These are phyloP conservation scores for Aegilops speltoides DNA, from an alignment of 176 grass and related monocot species.

Conservation along the genomic window DNA sequence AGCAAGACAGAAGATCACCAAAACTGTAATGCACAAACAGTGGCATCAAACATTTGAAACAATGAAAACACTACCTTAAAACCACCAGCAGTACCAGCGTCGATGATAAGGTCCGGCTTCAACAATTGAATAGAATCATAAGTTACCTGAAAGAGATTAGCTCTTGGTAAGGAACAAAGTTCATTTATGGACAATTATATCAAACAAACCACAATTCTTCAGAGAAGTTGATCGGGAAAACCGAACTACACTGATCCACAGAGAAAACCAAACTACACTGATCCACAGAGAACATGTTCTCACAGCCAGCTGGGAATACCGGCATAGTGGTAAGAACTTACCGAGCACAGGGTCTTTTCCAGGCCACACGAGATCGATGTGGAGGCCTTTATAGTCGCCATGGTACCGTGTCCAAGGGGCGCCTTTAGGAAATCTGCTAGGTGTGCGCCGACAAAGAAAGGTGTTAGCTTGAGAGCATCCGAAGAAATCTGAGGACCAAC, in stretches of 20 bases:
- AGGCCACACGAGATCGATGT: slow-evolving; percentile 70
- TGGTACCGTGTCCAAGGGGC: slow-evolving; percentile 86
- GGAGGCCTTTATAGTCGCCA: slow-evolving; percentile 63
- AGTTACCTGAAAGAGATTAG: slow-evolving; percentile 62
- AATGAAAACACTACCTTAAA: slow-evolving; percentile 61
- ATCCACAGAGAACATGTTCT: not conserved
- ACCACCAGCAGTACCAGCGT: slow-evolving; percentile 91
- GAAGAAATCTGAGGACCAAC: not conserved
- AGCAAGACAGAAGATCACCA: not conserved
- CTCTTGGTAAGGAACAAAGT: not conserved
- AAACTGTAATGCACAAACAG: not conserved
- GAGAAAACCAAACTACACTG: not conserved
- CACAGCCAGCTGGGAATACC: not conserved
- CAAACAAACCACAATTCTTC: not conserved
- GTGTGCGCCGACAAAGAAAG: not conserved
- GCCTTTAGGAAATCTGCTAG: slow-evolving; percentile 75
- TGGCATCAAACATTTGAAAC: not conserved
- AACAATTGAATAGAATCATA: slow-evolving; percentile 81
- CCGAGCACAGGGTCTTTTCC: slow-evolving; percentile 74
- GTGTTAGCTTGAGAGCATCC: not conserved
- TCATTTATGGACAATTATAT: not conserved
- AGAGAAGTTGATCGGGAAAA: not conserved
- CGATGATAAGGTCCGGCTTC: slow-evolving; percentile 91
- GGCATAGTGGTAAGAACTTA: slow-evolving; percentile 32
- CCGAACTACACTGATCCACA: not conserved